Evolutionary conservation across 2,329 filamentous ascomycete species (phyloP), one percentile per base, ranked within the genome.

Genomic region (Daldinia sp.): DNA sequence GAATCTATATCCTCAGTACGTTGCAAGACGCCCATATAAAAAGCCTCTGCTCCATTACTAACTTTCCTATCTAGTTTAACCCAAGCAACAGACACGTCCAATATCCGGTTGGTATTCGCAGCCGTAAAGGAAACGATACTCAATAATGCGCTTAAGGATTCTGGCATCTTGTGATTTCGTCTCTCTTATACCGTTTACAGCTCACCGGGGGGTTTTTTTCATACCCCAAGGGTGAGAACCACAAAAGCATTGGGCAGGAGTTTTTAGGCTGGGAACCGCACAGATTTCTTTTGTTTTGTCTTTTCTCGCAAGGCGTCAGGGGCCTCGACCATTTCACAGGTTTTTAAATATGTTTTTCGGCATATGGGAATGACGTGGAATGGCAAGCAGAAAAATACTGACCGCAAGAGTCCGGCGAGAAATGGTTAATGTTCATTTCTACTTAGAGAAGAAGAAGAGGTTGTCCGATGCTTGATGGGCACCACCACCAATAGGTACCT

Each of bases 71-170:
- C 15, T 72, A 98, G 94, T 79, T 86, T 99, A 66, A 99, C 95
- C 30, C 95, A 99, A 90, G 95, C 95, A 45, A 99, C 95, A 67
- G 95, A 99, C 77, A 99, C 95, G 3, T 97, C 94, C 53, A 99
- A 99, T 75, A 97, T 99, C 73, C 92, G 95, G 68, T 86, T 99
- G 34, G 95, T 99, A 48, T 99, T 99, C 79, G 95, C 94, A 30
- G 95, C 95, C 7, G 95, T 99, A 63, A 99, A 99, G 78, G 95
- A 99, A 80, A 99, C 95, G 30, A 99, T 99, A 74, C 82, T 99
- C 70, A 96, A 98, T 79, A 99, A 99, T 77, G 95, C 95, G 48
- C 86, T 99, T 71, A 97, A 96, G 81, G 95, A 99, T 78, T 98
- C 95, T 19, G 95, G 95, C 70, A 98, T 99, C 77, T 87, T 99